Base-by-base conservation (phyloP, 495 filamentous ascomycete genomes). In the Parachaetomium inaequale region DNA sequence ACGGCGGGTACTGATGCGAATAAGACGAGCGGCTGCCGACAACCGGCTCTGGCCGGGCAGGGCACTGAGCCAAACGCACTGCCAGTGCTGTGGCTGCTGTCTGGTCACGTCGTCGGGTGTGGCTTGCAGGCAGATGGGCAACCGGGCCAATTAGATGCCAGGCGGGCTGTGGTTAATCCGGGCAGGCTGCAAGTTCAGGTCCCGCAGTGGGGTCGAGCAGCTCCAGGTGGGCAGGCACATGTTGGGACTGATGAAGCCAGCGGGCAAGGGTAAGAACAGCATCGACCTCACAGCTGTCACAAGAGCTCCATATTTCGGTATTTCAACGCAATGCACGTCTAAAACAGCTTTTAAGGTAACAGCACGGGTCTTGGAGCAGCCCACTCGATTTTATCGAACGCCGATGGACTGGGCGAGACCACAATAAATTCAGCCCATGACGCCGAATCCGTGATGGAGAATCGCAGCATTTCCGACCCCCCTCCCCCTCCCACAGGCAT, bases 401-500 rank as follows among this genome's bases (percentile, higher is more conserved):
- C 58, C 50, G 50, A 61, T 61, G 58, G 58, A 61, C 49, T 55
- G 28, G 26, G 49, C 11, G n/a, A 32, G 32, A 54, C 14, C 50
- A 25, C 21, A 42, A 34, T 38, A 3, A 31, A 46, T n/a, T 53
- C 49, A 55, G 21, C 58, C 55, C 62, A 64, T 64, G 62, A 58
- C 45, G 38, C 62, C 38, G 11, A 40, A 11, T 21, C 49, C 50
- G 23, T 55, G 36, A 65, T 65, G 63, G 63, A 65, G 46, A 61
- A 65, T 26, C 63, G 61, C 46, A 61, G 53, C n/a, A 65, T 65
- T 53, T 58, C 47, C 49, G 55, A 66, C 31, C 59, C 59, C 43
- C 63, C 58, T 38, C 59, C 59, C 54, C 66, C 71, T 19, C 74
- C 76, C 57, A n/a, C n/a, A n/a, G n/a, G n/a, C n/a, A 74, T 55